Conservation (phyloP, 768 basidiomycete species). For the Kwoniella mangroviensis region DNA sequence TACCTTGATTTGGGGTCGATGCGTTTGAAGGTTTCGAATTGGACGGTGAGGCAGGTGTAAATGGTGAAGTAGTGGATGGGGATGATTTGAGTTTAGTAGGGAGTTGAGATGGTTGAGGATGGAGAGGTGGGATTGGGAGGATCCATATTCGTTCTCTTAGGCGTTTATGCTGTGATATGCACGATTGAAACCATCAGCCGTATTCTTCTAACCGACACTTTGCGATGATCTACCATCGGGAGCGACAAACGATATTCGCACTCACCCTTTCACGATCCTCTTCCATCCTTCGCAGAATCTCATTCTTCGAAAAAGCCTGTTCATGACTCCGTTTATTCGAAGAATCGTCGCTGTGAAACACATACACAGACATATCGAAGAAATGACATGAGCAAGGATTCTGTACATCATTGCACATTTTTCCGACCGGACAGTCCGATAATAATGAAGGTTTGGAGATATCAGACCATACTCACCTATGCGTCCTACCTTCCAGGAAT, state of each 20-base stretch:
- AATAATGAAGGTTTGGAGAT: background rate
- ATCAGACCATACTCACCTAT: slow-evolving; percentile 25
- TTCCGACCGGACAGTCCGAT: background rate
- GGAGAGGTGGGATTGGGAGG: slow-evolving; percentile 56
- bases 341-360: slow-evolving; percentile 1
- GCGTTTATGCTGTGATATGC: slow-evolving; percentile 69
- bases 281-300: slow-evolving; percentile 83
- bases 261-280: slow-evolving; percentile 79
- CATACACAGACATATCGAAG: background rate
- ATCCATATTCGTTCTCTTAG: slow-evolving; percentile 85
- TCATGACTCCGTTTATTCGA: slow-evolving; percentile 42
- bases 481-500: slow-evolving; percentile 47
- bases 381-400: background rate
- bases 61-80: slow-evolving; percentile 53
- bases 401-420: background rate
- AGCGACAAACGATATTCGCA: background rate
- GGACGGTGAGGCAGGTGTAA: slow-evolving; percentile 57
- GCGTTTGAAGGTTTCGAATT: slow-evolving; percentile 4
- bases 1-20: slow-evolving; percentile 13
- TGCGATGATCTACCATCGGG: background rate
- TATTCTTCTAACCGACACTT: background rate
- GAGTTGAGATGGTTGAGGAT: slow-evolving; percentile 15
- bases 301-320: slow-evolving; percentile 64
- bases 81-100: slow-evolving; percentile 25
- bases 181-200: background rate